Base-by-base conservation (phyloP, 2,329 filamentous ascomycete species). In the Stemphylium beticola region DNA sequence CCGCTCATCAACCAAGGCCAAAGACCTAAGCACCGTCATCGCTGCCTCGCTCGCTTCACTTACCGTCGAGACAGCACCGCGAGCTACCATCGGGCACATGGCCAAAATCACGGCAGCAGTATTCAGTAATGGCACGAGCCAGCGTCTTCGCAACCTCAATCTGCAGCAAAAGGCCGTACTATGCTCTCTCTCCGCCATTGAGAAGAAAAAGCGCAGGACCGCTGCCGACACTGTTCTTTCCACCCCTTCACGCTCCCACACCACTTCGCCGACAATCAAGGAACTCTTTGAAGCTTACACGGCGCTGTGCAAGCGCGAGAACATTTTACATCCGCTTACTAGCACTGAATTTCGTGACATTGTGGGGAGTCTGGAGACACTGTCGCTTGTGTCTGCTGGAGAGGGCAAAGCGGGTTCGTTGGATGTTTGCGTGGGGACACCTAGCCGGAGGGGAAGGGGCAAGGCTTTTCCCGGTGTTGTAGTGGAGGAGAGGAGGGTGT, bases 101-200 rank as follows among this genome's bases (percentile, higher is more conserved):
- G 96, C 95, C 71, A 92, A 91, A 66, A 88, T 98, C 57, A 96
- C 95, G 0, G 87, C 93, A 0, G 87, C 91, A 4, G 90, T 92
- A 1, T 97, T 99, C 75, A 91, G 90, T 73, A 93, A 97, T 65
- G 93, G 93, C 32, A 90, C 92, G 1, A 85, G 83, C 11, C 92
- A 97, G 66, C 86, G 95, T 53, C 85, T 99, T 12, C 89, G 90
- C 74, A 87, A 88, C 4, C 85, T 99, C 52, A 99, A 98, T 72
- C 83, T 99, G 2, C 96, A 99, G 72, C 95, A 99, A 75, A 98
- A 96, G 75, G 95, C 93, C 4, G 92, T 93, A 0, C 82, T 99
- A 9, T 99, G 95, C 77, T 87, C 93, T 0, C 82, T 99, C 12
- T 83, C 93, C 34, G 91, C 92, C 2, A 85, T 95, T n/a, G 93